Base-by-base conservation (phyloP, 2,329 filamentous ascomycete genomes). In the Chaetomiaceae sp. region DNA sequence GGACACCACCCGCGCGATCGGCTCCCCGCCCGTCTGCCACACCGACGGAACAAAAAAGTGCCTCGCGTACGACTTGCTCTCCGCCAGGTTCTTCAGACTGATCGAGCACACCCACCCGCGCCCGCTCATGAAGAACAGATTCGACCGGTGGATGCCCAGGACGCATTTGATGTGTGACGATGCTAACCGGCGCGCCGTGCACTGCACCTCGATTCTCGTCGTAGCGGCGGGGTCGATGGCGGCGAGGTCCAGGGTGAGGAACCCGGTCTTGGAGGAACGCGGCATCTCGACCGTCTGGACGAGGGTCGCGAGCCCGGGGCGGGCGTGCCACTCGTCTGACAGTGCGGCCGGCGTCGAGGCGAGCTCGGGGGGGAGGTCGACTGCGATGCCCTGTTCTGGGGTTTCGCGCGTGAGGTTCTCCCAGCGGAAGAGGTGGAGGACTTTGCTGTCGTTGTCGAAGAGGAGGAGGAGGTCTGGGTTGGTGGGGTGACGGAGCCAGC, bases 31-130 rank as follows among this genome's bases (percentile, higher is more conserved):
- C 7, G 55, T 55, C 37, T 57, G 59, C 60, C 60, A 62, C 6
- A 58, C 48, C 7, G 52, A 53, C n/a, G 60, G 59, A 9, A 62
- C 54, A 18, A 62, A 62, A 33, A 62, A 58, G 43, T 62, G 60
- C 29, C 59, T 41, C 10, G 45, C 53, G 21, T 61, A 62, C 14
- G 29, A 41, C 43, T 37, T 34, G 47, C 37, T 33, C 13, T 8
- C 21, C 3, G 18, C 21, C 20, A 53, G 16, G 4, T 41, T 49
- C 52, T 60, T 60, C 6, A 61, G 36, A 7, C 50, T 42, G 13
- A 60, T 52, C 11, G 58, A 60, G 42, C 60, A 61, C 30, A 62
- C 50, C 61, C 61, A 62, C 18, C 61, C 59, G n/a, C 42, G 47
- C 4, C 43, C 48, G 37, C 54, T 57, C 30, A 62, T 27, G 29